Base-by-base conservation (phyloP, 345 rosid species). In the Hirschfeldia incana region DNA sequence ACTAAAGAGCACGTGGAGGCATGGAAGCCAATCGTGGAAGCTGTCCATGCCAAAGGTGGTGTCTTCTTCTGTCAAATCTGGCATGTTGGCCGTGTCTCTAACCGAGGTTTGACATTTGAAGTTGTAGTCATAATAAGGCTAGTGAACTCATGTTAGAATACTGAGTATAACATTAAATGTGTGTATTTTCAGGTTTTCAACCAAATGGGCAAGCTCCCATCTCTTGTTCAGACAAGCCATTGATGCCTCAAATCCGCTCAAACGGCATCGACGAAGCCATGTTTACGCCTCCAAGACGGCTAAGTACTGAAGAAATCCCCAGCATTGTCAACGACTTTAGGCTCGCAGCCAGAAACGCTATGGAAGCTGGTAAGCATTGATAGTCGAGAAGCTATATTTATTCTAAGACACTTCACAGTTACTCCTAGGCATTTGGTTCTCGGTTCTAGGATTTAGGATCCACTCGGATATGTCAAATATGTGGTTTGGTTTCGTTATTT, bases 1-100 rank as follows among this genome's bases (percentile, higher is more conserved):
- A 89, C 90, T 2, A 87, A 88, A 76, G 96, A 86, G 76, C 97
- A 92, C 71, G 89, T 92, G 9, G 95, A 92, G 62, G 95, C 93
- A 5, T 92, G 97, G 97, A 92, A 87, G 73, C 91, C 97, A 26
- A 90, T 92, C 44, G 95, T 92, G 3, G 90, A 90, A 46, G 94
- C 95, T 64, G 95, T 92, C 83, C 95, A 89, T 83, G 90, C 91
- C 12, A 87, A 90, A 77, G 95, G 95, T 2, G 93, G 89, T 0
- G 68, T 85, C 74, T 73, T 92, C 84, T 90, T 92, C 69, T 92
- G 92, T 70, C 97, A 90, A 80, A 79, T 89, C 58, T 80, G 87
- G 91, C 97, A 90, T 70, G 89, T 82, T 30, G 97, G 95, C n/a
- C 84, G 97, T 29, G 92, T 86, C 77, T 89, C 95, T 36, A 89